Evolutionary conservation across 352 stramenopile genomes (phyloP).

Genomic region (Globisporangium perplexum): DNA sequence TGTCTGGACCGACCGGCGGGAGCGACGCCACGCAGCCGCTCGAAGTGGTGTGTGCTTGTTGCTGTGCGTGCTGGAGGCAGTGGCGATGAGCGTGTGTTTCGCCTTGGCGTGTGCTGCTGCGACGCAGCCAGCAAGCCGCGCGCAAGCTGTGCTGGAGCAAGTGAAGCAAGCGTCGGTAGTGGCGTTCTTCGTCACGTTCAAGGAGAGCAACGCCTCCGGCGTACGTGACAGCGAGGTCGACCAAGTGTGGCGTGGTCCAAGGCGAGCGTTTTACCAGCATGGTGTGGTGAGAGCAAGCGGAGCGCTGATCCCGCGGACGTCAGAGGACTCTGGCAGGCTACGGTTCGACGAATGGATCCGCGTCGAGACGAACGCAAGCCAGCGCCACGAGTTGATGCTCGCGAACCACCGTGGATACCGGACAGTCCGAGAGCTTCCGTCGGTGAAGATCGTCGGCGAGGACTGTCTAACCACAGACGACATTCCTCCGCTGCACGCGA

Average conservation of each 20-base stretch:
- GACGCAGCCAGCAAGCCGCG: constrained; percentile 17
- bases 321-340: constrained; percentile 30
- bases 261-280: neutral
- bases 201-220: neutral
- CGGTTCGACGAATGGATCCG: constrained; percentile 33
- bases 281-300: constrained; percentile 7
- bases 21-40: neutral
- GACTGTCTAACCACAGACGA: constrained; percentile 26
- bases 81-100: constrained; percentile 29
- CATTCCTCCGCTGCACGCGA: constrained; percentile 34
- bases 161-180: constrained; percentile 22
- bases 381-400: constrained; percentile 23
- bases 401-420: constrained; percentile 34
- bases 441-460: neutral
- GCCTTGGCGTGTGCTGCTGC: constrained; percentile 17
- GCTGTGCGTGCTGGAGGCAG: constrained; percentile 18
- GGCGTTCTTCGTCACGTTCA: constrained; percentile 26
- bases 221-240: neutral
- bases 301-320: constrained; percentile 19
- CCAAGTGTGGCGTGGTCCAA: neutral
- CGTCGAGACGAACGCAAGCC: constrained; percentile 15
- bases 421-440: constrained; percentile 1
- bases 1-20: neutral
- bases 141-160: constrained; percentile 15
- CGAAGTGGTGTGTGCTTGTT: constrained; percentile 22